phyloP scores from a whole-genome alignment of 2,329 filamentous ascomycete genomes.

The Aureobasidium leucospermi region DNA sequence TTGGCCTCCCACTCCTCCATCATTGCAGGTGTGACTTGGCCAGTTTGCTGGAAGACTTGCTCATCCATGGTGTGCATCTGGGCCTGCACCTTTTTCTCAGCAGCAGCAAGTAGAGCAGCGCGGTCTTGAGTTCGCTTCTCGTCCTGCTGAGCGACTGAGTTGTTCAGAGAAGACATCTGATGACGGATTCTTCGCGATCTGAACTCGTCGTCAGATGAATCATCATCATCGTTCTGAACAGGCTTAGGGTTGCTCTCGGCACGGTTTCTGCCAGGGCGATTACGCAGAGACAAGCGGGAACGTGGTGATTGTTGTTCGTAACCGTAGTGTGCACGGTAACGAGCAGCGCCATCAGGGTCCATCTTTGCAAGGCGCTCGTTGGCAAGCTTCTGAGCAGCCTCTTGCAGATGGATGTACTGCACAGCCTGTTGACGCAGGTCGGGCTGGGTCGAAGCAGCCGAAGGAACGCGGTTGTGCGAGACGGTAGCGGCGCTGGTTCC shows the following conservation, averaged over 20 bases:
- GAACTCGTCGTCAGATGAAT: conserved; percentile 54
- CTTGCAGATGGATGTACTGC: conserved; percentile 61
- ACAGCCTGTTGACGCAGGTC: conserved; percentile 48
- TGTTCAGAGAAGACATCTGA: conserved; percentile 73
- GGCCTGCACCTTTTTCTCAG: conserved; percentile 78
- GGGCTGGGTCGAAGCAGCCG: conserved; percentile 24
- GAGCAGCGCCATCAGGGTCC: conserved; percentile 57
- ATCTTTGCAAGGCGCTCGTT: conserved; percentile 76
- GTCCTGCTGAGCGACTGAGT: conserved; percentile 60
- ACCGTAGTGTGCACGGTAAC: conserved; percentile 73
- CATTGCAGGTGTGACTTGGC: conserved; percentile 61
- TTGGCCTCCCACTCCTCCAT: conserved; percentile 73
- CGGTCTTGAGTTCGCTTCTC: conserved; percentile 70
- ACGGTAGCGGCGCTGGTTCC: conserved; percentile 21
- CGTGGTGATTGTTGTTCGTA: conserved; percentile 44
- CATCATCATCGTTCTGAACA: conserved; percentile 27
- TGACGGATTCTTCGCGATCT: conserved; percentile 65
- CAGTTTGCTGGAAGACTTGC: conserved; percentile 68
- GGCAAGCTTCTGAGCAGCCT: conserved; percentile 78
- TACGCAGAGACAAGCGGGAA: conserved; percentile 37
- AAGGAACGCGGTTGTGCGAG: conserved; percentile 26
- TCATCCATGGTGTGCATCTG: conserved; percentile 75
- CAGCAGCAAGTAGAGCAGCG: conserved; percentile 65
- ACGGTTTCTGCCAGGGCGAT: conserved; percentile 10
- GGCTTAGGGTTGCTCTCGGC: conserved; percentile 19